phyloP scores from a whole-genome alignment of 2,329 filamentous ascomycete genomes.

The Chrysosporium keratinophilum region DNA sequence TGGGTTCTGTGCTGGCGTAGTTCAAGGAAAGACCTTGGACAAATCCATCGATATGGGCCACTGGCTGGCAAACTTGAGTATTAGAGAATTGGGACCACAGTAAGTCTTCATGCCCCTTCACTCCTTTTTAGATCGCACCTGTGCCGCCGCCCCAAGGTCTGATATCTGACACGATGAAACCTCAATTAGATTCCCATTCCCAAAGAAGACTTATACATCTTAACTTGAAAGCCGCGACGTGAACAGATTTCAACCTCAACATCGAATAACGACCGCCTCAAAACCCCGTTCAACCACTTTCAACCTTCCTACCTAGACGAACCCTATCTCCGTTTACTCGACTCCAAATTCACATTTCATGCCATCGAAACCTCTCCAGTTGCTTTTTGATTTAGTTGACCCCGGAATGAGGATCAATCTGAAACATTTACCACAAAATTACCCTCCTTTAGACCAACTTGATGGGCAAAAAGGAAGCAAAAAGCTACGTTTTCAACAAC shows the following conservation, averaged over 20 bases:
- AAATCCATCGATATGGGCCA: slow-evolving; percentile 82
- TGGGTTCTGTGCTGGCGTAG: slow-evolving; percentile 80
- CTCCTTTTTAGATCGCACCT: neutral
- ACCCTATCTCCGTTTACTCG: neutral
- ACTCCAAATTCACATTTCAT: neutral
- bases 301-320: neutral
- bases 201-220: slow-evolving; percentile 63
- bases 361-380: too few species aligned
- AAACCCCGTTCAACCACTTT: neutral
- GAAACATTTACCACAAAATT: neutral
- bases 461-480: neutral
- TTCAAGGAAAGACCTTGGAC: slow-evolving; percentile 70
- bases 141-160: neutral
- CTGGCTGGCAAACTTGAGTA: slow-evolving; percentile 89
- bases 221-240: neutral
- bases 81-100: slow-evolving; percentile 91
- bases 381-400: neutral
- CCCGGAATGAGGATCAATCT: too few species aligned
- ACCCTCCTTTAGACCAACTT: too few species aligned
- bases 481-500: slow-evolving; percentile 28
- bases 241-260: neutral
- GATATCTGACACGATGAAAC: neutral
- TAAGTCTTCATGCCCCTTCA: slow-evolving; percentile 43
- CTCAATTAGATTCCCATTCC: slow-evolving; percentile 60
- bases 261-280: neutral